A percentile compares a stretch with the other conserved stretches of the same genome.
phyloP scores from a whole-genome alignment of 2,329 filamentous ascomycete genomes.

The Elsinoe batatas region DNA sequence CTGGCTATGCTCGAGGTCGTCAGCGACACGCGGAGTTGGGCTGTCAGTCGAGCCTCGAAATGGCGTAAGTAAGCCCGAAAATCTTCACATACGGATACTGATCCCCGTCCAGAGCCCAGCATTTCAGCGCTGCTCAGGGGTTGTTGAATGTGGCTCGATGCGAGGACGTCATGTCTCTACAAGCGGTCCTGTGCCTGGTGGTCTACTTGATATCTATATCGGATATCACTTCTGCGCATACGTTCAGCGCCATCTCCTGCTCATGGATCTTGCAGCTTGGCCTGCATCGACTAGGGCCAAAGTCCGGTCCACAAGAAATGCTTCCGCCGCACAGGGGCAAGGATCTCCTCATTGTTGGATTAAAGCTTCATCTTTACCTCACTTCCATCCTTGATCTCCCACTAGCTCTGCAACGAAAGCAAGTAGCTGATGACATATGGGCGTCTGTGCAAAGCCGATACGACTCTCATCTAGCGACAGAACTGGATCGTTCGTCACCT shows the following conservation, averaged over 20 bases:
- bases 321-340: background rate
- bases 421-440: background rate
- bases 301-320: background rate
- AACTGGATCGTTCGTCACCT: background rate
- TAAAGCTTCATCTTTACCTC: constrained; percentile 2
- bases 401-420: background rate
- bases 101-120: background rate
- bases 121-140: background rate
- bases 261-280: constrained; percentile 10
- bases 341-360: background rate
- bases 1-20: constrained; percentile 4
- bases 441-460: constrained; percentile 1
- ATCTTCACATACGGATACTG: background rate
- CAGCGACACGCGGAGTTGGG: background rate
- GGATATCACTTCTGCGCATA: background rate
- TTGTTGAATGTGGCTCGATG: background rate
- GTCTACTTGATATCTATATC: background rate
- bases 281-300: background rate
- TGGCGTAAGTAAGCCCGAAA: background rate
- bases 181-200: constrained; percentile 1
- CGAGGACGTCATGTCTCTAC: background rate
- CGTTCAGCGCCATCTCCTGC: background rate
- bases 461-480: background rate
- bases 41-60: background rate
- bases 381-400: constrained; percentile 3